phyloP scores from a whole-genome alignment of 345 rosid genomes.

The Abelmoschus esculentus region DNA sequence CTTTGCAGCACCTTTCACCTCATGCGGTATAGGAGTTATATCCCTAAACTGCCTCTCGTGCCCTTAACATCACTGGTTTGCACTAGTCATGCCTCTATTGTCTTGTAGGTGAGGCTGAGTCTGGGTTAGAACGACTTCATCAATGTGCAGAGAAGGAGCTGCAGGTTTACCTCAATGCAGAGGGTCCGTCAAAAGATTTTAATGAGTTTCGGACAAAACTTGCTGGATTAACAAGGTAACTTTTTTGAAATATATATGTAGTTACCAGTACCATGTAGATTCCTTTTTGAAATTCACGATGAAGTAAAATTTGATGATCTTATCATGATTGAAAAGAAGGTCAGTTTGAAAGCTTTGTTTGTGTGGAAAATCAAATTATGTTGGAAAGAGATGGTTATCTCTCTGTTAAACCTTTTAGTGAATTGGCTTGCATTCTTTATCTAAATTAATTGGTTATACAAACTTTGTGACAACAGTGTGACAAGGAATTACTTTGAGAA shows the following conservation, averaged over 20 bases:
- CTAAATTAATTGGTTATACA: not conserved
- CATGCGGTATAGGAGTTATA: not conserved
- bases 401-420: not conserved
- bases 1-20: not conserved
- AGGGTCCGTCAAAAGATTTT: conserved; percentile 63
- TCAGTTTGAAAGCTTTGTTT: not conserved
- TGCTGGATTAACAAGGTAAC: conserved; percentile 75
- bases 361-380: not conserved
- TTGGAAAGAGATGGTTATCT: not conserved
- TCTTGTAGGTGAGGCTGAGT: conserved; percentile 71
- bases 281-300: not conserved
- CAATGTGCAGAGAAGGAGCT: conserved; percentile 89
- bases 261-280: not conserved
- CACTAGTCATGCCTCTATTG: not conserved
- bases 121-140: conserved; percentile 84
- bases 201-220: conserved; percentile 82
- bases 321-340: not conserved
- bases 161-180: conserved; percentile 39
- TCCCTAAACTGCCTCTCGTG: not conserved
- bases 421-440: not conserved
- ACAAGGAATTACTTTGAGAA: conserved; percentile 81
- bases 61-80: not conserved
- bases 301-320: not conserved
- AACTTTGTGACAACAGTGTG: conserved; percentile 29
- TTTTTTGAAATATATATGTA: not conserved